These are phyloP conservation scores for Mycena maculata DNA, from an alignment of 768 basidiomycete genomes.

Conservation along the genomic window DNA sequence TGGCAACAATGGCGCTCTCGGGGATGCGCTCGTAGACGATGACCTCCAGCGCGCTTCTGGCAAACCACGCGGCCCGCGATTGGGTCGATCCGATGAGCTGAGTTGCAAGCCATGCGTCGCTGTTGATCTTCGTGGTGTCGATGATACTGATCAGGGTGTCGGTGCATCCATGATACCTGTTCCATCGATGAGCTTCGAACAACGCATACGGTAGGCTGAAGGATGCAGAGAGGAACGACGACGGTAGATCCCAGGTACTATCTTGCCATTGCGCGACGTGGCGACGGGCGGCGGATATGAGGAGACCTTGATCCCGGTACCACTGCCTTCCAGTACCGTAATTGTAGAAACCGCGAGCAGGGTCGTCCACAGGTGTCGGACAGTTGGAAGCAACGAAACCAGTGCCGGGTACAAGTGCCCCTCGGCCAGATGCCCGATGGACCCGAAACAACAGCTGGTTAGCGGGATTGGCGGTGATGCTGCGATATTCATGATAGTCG, in stretches of 20 bases:
- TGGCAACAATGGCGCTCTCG: neutral
- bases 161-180: slow-evolving; percentile 35
- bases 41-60: slow-evolving; percentile 10
- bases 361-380: too few relatives aligned
- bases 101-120: slow-evolving; percentile 3
- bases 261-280: slow-evolving; percentile 14
- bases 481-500: too few relatives aligned
- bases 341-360: too few relatives aligned
- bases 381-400: too few relatives aligned
- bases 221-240: slow-evolving; percentile 6
- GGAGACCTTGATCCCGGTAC: too few relatives aligned
- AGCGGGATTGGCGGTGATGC: too few relatives aligned
- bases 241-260: neutral
- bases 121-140: neutral
- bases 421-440: too few relatives aligned
- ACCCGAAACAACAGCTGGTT: too few relatives aligned
- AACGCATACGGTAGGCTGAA: neutral
- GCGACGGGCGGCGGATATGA: too few relatives aligned
- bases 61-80: neutral
- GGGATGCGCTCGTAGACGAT: slow-evolving; percentile 3
- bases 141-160: slow-evolving; percentile 25
- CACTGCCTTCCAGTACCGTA: too few relatives aligned
- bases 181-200: slow-evolving; percentile 4
- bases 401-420: too few relatives aligned
- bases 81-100: neutral